Conservation (phyloP, 495 filamentous ascomycete genomes). For the Clohesyomyces aquaticus region DNA sequence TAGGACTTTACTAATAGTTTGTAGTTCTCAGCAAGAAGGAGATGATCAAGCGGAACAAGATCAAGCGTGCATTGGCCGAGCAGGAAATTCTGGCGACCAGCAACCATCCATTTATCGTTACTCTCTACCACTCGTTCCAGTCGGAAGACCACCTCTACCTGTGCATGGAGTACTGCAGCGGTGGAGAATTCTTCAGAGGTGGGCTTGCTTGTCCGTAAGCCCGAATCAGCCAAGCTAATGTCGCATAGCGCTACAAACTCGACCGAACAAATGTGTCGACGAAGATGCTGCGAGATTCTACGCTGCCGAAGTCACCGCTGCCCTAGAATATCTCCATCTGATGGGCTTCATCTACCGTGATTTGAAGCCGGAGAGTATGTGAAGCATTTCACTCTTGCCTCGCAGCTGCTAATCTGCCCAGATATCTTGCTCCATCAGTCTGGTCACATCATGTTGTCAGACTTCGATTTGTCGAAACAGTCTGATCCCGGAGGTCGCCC, state of each 20-base stretch:
- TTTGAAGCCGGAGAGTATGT: constrained; percentile 94
- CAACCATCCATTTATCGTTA: constrained; percentile 99
- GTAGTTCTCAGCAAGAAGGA: constrained; percentile 98
- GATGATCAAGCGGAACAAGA: constrained; percentile 99
- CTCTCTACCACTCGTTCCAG: constrained; percentile 97
- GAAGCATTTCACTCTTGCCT: neutral
- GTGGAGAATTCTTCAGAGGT: constrained; percentile 95
- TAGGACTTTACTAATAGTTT: constrained; percentile 50
- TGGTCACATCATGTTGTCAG: constrained; percentile 98
- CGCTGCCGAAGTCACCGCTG: constrained; percentile 96
- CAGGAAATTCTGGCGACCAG: constrained; percentile 98
- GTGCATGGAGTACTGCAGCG: constrained; percentile 99
- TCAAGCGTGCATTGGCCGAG: constrained; percentile 95
- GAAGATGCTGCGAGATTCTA: constrained; percentile 98
- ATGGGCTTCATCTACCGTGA: constrained; percentile 99
- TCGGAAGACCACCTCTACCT: constrained; percentile 97
- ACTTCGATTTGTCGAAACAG: constrained; percentile 98
- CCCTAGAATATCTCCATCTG: constrained; percentile 93
- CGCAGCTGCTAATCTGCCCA: constrained; percentile 48
- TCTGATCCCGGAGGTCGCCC: constrained; percentile 94
- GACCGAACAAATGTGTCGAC: constrained; percentile 93
- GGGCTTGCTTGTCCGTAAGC: constrained; percentile 8
- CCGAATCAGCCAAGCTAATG: constrained; percentile 7
- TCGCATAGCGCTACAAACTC: constrained; percentile 78
- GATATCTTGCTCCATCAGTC: constrained; percentile 98